Conservation (phyloP, 108 stramenopile genomes). For the Fragilaria crotonensis region DNA sequence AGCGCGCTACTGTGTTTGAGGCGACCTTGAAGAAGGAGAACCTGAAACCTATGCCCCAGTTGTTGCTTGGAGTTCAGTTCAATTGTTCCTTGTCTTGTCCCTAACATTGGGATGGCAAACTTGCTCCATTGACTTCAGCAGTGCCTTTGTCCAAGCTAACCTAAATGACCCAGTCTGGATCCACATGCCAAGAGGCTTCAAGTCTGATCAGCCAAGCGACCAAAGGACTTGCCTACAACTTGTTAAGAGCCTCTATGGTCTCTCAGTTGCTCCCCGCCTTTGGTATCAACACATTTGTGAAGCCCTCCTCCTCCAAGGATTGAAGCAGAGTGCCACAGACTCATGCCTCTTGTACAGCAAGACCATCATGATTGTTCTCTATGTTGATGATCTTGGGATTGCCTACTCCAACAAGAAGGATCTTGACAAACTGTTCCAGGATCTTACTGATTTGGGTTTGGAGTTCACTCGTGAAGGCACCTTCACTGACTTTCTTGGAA, state of each 20-base stretch:
- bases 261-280: too few relatives aligned
- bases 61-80: too few relatives aligned
- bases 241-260: too few relatives aligned
- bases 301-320: not conserved
- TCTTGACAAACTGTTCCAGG: not conserved
- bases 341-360: not conserved
- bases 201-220: not conserved
- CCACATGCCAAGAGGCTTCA: too few relatives aligned
- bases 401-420: not conserved
- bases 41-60: too few relatives aligned
- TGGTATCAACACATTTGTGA: not conserved
- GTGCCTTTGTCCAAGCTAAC: conserved; percentile 1
- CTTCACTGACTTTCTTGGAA: conserved; percentile 20
- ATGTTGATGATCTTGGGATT: too few relatives aligned
- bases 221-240: not conserved
- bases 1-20: too few relatives aligned
- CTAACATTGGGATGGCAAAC: too few relatives aligned
- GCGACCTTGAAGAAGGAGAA: too few relatives aligned
- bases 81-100: too few relatives aligned
- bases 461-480: conserved; percentile 19
- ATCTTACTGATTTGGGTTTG: conserved; percentile 3
- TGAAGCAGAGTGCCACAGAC: not conserved
- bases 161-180: not conserved
- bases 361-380: not conserved
- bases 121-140: too few relatives aligned